A percentile compares a stretch with the other conserved stretches of the same genome.
phyloP scores from a whole-genome alignment of 345 rosid species.

The Clausena lansium region DNA sequence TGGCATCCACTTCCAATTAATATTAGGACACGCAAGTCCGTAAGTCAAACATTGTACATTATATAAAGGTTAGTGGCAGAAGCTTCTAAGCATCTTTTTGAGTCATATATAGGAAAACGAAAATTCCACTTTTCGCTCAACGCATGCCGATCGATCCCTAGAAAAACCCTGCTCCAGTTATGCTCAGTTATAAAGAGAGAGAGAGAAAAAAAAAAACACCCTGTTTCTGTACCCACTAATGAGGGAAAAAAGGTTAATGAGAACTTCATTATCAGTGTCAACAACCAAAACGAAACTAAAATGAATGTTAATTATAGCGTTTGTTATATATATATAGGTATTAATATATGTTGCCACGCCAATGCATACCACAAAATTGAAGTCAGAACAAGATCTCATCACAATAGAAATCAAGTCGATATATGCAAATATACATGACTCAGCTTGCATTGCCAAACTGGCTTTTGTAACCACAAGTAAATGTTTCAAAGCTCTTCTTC shows the following conservation, averaged over 20 bases:
- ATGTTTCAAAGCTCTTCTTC: too few species aligned
- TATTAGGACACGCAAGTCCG: not conserved
- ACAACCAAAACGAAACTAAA: too few species aligned
- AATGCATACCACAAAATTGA: too few species aligned
- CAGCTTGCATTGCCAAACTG: not conserved
- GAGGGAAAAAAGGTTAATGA: too few species aligned
- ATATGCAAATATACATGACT: not conserved
- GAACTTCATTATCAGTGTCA: too few species aligned
- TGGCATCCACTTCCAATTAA: slow-evolving; percentile 8
- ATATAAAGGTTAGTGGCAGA: not conserved
- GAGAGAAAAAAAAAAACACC: too few species aligned
- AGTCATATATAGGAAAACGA: not conserved
- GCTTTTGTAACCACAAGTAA: not conserved
- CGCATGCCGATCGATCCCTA: not conserved
- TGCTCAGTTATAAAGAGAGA: not conserved
- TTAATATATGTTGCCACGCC: too few species aligned
- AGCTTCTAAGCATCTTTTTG: not conserved
- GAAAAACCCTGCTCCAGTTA: not conserved
- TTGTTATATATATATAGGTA: too few species aligned
- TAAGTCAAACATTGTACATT: too few species aligned
- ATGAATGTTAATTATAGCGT: too few species aligned
- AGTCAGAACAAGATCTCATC: not conserved
- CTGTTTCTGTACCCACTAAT: too few species aligned
- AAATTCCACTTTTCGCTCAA: not conserved
- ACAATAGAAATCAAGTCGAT: not conserved